Percentiles rank a stretch among this genome's conserved stretches.
Evolutionary conservation across 2,329 filamentous ascomycete species (phyloP).

Genomic region (Colletotrichum trifolii): DNA sequence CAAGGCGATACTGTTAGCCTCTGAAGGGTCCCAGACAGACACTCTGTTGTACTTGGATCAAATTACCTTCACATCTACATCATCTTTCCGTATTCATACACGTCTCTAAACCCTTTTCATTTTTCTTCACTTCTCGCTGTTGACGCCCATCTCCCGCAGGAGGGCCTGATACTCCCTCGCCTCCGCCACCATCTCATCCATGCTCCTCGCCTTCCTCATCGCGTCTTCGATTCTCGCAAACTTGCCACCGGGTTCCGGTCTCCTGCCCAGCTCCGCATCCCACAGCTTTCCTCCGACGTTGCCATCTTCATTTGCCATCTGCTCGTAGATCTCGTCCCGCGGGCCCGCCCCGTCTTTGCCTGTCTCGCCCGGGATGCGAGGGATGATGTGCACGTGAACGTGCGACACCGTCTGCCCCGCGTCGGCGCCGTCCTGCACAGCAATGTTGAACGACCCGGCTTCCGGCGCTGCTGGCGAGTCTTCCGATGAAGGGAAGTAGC

Average conservation of each 20-base stretch:
- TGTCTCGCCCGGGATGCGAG: constrained; percentile 70
- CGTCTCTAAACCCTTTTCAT: too few relatives aligned
- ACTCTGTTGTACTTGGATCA: not conserved
- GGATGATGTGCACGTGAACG: constrained; percentile 93
- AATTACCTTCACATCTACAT: not conserved
- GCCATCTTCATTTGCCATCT: constrained; percentile 86
- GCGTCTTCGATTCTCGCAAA: constrained; percentile 80
- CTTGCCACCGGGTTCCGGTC: constrained; percentile 62
- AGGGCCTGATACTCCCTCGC: constrained; percentile 72
- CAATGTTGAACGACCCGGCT: constrained; percentile 87
- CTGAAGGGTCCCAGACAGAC: too few relatives aligned
- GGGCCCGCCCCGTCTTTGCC: constrained; percentile 52
- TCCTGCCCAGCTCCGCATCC: constrained; percentile 54
- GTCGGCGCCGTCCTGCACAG: constrained; percentile 90
- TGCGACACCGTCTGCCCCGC: constrained; percentile 95
- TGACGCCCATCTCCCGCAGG: constrained; percentile 54
- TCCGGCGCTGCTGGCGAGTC: constrained; percentile 61
- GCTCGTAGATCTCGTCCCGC: constrained; percentile 82
- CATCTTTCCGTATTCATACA: not conserved
- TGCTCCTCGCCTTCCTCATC: constrained; percentile 72
- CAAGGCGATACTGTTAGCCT: too few relatives aligned
- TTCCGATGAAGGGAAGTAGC: constrained; percentile 57
- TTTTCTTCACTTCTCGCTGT: constrained; percentile 13
- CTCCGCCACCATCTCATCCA: constrained; percentile 84
- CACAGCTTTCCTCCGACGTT: constrained; percentile 80